A percentile compares a stretch with the other conserved stretches of the same genome.
These are phyloP conservation scores for Rhynchosporium graminicola DNA, from an alignment of 2,329 filamentous ascomycete species.

Conservation along the genomic window DNA sequence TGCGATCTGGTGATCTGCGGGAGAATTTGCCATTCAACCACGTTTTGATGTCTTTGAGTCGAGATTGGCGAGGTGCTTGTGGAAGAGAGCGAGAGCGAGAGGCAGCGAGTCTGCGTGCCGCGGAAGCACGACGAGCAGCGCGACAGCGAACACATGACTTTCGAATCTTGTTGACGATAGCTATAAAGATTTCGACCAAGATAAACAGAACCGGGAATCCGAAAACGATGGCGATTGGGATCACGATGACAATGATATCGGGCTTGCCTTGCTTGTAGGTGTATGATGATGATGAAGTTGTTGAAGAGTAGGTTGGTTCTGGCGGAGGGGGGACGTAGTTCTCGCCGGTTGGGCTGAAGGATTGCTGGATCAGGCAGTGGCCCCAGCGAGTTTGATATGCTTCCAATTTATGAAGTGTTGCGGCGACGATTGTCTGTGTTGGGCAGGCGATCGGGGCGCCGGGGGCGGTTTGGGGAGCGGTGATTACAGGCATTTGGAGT, in stretches of 20 bases:
- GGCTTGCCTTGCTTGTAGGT: no score
- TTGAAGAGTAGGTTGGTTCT: no score
- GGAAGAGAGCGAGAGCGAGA: no score
- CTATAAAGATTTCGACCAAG: no score
- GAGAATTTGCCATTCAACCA: neutral
- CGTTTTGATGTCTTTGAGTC: neutral
- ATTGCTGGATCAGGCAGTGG: neutral
- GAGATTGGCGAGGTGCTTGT: no score
- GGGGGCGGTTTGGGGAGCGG: neutral
- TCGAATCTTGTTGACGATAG: no score
- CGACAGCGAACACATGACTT: no score
- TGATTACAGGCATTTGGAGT: neutral
- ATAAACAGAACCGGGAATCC: no score
- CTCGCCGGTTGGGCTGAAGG: neutral
- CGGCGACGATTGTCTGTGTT: neutral
- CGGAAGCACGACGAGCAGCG: no score
- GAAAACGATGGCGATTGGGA: neutral
- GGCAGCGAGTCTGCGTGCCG: no score
- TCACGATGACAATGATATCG: no score
- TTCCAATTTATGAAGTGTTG: neutral
- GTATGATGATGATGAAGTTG: neutral
- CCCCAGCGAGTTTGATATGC: neutral
- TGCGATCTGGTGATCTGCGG: neutral
- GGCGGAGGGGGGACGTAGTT: neutral
- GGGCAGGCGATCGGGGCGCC: neutral